Evolutionary conservation across 148 eudicot species (phyloP), one percentile per base, ranked within the genome.

Genomic region (Vaccinium vitisidaea): DNA sequence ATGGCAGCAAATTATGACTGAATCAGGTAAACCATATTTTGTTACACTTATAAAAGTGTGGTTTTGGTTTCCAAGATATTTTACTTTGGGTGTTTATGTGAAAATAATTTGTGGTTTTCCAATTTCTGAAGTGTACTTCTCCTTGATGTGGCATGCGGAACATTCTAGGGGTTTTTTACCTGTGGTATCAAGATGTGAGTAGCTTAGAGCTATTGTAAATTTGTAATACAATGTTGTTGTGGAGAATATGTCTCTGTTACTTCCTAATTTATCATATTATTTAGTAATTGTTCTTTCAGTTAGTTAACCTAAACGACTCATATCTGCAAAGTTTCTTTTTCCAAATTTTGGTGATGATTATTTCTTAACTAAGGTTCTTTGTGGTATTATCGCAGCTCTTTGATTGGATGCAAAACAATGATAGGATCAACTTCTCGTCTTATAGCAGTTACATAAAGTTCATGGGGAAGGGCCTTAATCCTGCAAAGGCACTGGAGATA

Each of bases 391-490:
- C 88, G 90, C 98, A 95, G 98, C 91, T 94, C 59, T 95, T 95
- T 92, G 89, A 90, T 88, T 95, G 98, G 98, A 95, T 95, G 98
- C 92, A 87, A 79, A 89, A 83, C 84, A 88, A 92, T 69, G 94
- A 89, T 82, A 92, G 88, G 88, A 88, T 92, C 77, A 94, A 86
- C 84, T 21, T 77, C 89, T 92, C 96, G 39, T 91, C 98, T 74
- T 95, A 95, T 89, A 95, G 98, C 86, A 94, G 94, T 88, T 95
- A 94, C 80, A 91, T 95, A 32, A 95, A 91, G 90, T 90, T 89
- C 81, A 80, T 91, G 87, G 92, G 95, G 39, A 92, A 84, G 88
- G 86, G 89, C 84, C 88, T 77, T 78, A 89, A 90, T 88, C 91
- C 90, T 86, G 74, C 74, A 8, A 88, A 87, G 86, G 98, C 93